A percentile compares a stretch with the other conserved stretches of the same genome.
phyloP scores from a whole-genome alignment of 2,329 filamentous ascomycete species.

The Penicillium frequentans region DNA sequence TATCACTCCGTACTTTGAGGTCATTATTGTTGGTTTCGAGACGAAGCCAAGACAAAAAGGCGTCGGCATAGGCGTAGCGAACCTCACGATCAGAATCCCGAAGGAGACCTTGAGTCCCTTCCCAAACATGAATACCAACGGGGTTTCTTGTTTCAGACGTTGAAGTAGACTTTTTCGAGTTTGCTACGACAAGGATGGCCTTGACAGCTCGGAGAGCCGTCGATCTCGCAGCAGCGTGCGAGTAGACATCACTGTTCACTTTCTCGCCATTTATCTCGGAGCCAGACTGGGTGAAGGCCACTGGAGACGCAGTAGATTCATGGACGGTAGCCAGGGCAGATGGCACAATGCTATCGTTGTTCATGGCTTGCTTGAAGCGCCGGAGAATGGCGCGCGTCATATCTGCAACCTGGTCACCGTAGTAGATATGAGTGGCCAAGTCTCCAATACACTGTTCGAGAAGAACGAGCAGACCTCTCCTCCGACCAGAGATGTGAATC shows the following conservation, averaged over 20 bases:
- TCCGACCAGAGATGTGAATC: conserved; percentile 49
- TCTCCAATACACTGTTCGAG: conserved; percentile 85
- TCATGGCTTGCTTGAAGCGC: conserved; percentile 67
- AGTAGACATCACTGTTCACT: conserved; percentile 56
- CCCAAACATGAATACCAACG: conserved; percentile 83
- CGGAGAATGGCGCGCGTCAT: conserved; percentile 82
- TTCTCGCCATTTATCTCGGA: conserved; percentile 44
- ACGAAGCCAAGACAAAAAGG: conserved; percentile 79
- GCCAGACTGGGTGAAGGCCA: conserved; percentile 23
- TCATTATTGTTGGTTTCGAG: conserved; percentile 72
- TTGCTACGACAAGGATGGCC: conserved; percentile 78
- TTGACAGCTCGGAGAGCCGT: conserved; percentile 77
- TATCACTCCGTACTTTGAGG: conserved; percentile 61
- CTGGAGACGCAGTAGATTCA: conserved; percentile 13
- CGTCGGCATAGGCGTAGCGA: conserved; percentile 80
- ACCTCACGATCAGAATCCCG: conserved; percentile 76
- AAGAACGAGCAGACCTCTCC: conserved; percentile 65
- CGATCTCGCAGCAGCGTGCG: conserved; percentile 60
- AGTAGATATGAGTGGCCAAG: conserved; percentile 92
- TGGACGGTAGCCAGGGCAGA: conserved; percentile 36
- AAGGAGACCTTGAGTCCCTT: conserved; percentile 92
- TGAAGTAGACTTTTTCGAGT: conserved; percentile 61
- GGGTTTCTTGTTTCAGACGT: conserved; percentile 69
- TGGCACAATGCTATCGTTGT: conserved; percentile 45
- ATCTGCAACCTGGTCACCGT: conserved; percentile 91